Base-by-base conservation (phyloP, 805 yeast genomes). In the Yamadazyma akitaensis region DNA sequence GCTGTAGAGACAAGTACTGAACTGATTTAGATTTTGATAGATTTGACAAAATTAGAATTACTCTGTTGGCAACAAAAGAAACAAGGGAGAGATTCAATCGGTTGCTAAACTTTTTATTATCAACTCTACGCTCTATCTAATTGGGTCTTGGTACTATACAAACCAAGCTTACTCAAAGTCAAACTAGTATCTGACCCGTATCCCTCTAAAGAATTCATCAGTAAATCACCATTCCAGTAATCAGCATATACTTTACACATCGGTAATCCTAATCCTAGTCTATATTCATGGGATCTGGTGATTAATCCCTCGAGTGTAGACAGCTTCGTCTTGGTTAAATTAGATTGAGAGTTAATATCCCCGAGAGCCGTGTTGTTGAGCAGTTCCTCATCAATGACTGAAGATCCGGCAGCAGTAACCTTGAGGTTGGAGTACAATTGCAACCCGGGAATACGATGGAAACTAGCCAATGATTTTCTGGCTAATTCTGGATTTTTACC, bases 181-280 rank as follows among this genome's bases (percentile, higher is more conserved):
- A 94, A 68, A 49, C 85, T 84, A 0, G 92, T 90, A 60, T 92
- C 99, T 32, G 94, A 82, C 2, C 99, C 99, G 56, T 85, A 88
- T 2, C 97, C 97, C 49, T 89, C 92, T 43, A 92, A 69, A 0
- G 95, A 84, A 55, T 84, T 84, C 76, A 92, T 79, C 49, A 82
- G 84, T 42, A 92, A 65, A 43, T 85, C 87, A 6, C 98, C 98
- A 56, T 91, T 94, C 98, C 98, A 92, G 64, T 92, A 92, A 56
- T 92, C 97, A 0, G 96, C 88, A 60, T 92, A 92, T 0, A 91
- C 88, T 55, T 88, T 84, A 58, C 96, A 86, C 85, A 92, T 82
- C 0, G 98, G 97, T 50, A 92, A 70, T 0, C 97, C 96, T 49
- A 92, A 76, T 0, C 97, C 97, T 25, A 92, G 67, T 43, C 85